Percentiles rank a stretch among this genome's conserved stretches.
Evolutionary conservation across 2,329 filamentous ascomycete genomes (phyloP).

Genomic region (Sphaerostilbella broomeana): DNA sequence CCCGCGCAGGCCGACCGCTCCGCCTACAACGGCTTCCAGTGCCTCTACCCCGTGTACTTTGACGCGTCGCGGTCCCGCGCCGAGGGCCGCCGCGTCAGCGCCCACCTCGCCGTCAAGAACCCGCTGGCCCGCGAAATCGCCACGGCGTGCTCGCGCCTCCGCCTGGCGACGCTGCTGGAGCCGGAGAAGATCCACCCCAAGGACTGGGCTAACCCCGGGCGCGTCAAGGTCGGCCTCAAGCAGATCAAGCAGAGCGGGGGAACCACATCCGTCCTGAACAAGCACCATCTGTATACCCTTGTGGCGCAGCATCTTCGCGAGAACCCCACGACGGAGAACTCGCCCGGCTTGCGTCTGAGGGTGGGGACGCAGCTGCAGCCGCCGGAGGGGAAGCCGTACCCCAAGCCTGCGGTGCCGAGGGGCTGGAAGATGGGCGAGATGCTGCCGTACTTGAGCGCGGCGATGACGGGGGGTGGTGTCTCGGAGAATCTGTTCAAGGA

Average conservation of each 20-base stretch:
- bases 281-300: slow-evolving; percentile 82
- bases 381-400: slow-evolving; percentile 60
- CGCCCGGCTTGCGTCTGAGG: slow-evolving; percentile 60
- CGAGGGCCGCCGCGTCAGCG: slow-evolving; percentile 72
- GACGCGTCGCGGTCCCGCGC: slow-evolving; percentile 67
- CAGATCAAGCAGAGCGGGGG: slow-evolving; percentile 22
- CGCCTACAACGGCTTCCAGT: slow-evolving; percentile 71
- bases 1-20: slow-evolving; percentile 40
- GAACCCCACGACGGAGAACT: slow-evolving; percentile 69
- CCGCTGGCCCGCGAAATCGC: slow-evolving; percentile 86
- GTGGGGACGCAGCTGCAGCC: slow-evolving; percentile 64
- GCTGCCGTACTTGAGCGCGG: slow-evolving; percentile 80
- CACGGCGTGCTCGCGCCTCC: slow-evolving; percentile 69
- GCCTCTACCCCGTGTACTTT: slow-evolving; percentile 94
- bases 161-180: slow-evolving; percentile 73
- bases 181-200: slow-evolving; percentile 89
- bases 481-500: slow-evolving; percentile 93
- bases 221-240: slow-evolving; percentile 75
- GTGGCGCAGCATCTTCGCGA: slow-evolving; percentile 69
- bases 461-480: slow-evolving; percentile 86
- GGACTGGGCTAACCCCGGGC: slow-evolving; percentile 94
- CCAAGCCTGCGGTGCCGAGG: slow-evolving; percentile 66
- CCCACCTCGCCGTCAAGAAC: slow-evolving; percentile 67
- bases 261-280: slow-evolving; percentile 52
- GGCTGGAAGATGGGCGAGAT: slow-evolving; percentile 88